Evolutionary conservation across 2,329 filamentous ascomycete genomes (phyloP), one percentile per base, ranked within the genome.

Genomic region (Pezicula neosporulosa): DNA sequence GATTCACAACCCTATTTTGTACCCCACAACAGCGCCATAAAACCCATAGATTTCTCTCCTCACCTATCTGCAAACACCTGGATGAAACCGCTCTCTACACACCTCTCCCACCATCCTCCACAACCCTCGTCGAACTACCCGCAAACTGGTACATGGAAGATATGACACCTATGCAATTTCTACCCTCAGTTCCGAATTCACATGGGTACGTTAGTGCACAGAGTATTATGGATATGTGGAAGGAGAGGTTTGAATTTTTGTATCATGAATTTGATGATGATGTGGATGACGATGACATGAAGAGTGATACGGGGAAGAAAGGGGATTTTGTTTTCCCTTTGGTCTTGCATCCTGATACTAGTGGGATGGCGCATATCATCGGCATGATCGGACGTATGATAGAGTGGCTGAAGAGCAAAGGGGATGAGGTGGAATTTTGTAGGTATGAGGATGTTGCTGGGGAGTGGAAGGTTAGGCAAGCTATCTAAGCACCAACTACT

Each of bases 341-440:
- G 16, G 66, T 82, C 3, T 62, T 82, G 59, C 80, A 82, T 66
- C 79, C 79, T 0, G 79, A 82, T 66, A 82, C 78, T 4, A 77
- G 73, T 60, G 80, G 80, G 0, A 81, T 82, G 77, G 77, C 78
- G 45, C 79, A 82, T 71, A 70, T 82, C 1, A 75, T 82, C 62
- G 78, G 78, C 6, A 63, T 63, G 60, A 56, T 61, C 44, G 56
- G 61, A 0, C 69, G 76, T 44, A 71, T 80, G 55, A 65, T 82
- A 53, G 60, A 48, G 33, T 82, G 77, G 76, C 48, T 82, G 59
- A 69, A 73, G 63, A 66, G 61, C 3, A 74, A 68, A 57, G 72
- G 69, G 3, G 68, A 69, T 1, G 67, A 71, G 49, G 73, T 78
- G 5, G 70, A 75, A 55, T 78, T 76, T 56, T 67, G 63, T 46